These are phyloP conservation scores for Cicer arietinum DNA, from an alignment of 306 rosid genomes.

Conservation along the genomic window DNA sequence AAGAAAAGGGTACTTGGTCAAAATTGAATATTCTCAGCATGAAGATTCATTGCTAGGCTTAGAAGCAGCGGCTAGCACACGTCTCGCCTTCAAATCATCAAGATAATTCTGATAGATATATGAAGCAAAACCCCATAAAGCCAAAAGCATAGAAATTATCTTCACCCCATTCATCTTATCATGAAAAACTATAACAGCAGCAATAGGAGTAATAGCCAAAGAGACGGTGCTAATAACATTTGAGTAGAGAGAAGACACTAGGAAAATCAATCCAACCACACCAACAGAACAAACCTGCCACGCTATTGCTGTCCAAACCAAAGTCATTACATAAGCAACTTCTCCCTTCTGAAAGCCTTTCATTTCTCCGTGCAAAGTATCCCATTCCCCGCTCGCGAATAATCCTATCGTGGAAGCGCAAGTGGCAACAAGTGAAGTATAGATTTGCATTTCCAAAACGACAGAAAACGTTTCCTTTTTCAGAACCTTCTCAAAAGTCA, in stretches of 20 bases:
- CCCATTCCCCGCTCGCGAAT: slow-evolving; percentile 86
- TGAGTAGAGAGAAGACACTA: slow-evolving; percentile 89
- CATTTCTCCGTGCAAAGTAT: slow-evolving; percentile 74
- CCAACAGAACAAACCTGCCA: slow-evolving; percentile 96
- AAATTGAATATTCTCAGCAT: slow-evolving; percentile 44
- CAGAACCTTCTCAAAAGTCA: slow-evolving; percentile 77
- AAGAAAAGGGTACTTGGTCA: background rate
- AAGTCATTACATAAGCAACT: slow-evolving; percentile 68
- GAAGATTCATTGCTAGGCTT: slow-evolving; percentile 45
- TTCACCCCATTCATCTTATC: slow-evolving; percentile 89
- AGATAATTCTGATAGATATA: slow-evolving; percentile 84
- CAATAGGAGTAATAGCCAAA: slow-evolving; percentile 86
- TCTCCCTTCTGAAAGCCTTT: slow-evolving; percentile 60
- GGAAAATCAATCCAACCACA: slow-evolving; percentile 82
- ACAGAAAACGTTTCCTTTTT: slow-evolving; percentile 82
- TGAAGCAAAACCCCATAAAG: slow-evolving; percentile 82
- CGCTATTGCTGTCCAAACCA: slow-evolving; percentile 78
- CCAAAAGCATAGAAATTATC: slow-evolving; percentile 83
- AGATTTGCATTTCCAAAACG: slow-evolving; percentile 93
- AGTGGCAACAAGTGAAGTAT: slow-evolving; percentile 75
- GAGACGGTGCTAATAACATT: slow-evolving; percentile 90
- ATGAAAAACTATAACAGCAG: slow-evolving; percentile 74
- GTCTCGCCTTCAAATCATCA: slow-evolving; percentile 66
- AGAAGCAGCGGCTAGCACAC: slow-evolving; percentile 22
- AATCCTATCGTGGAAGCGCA: slow-evolving; percentile 69